Percentiles rank a stretch among this genome's conserved stretches.
These are phyloP conservation scores for Noccaea caerulescens DNA, from an alignment of 345 rosid genomes.

Conservation along the genomic window DNA sequence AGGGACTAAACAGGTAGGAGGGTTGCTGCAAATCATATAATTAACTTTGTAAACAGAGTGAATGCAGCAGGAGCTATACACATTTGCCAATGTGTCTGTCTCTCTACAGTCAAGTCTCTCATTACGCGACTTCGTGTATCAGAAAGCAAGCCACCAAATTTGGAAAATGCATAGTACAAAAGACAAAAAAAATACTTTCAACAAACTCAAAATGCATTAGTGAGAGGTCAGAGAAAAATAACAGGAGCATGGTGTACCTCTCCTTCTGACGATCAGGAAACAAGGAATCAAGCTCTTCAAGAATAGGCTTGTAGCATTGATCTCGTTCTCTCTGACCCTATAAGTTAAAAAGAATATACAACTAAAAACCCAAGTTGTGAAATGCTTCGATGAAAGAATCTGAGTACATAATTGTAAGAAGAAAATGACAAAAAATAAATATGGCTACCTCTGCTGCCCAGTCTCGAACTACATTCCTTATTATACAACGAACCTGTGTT, in stretches of 20 bases:
- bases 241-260: slow-evolving; percentile 48
- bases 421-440: background rate
- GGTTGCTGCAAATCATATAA: slow-evolving; percentile 48
- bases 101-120: slow-evolving; percentile 8
- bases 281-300: slow-evolving; percentile 81
- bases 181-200: slow-evolving; percentile 1
- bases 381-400: background rate
- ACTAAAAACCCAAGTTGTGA: slow-evolving; percentile 13
- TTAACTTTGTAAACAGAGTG: slow-evolving; percentile 31
- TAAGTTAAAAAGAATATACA: slow-evolving; percentile 14
- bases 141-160: slow-evolving; percentile 16
- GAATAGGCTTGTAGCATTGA: slow-evolving; percentile 91
- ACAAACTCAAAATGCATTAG: slow-evolving; percentile 8
- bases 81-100: background rate
- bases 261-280: slow-evolving; percentile 72
- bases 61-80: slow-evolving; percentile 13
- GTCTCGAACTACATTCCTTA: slow-evolving; percentile 95
- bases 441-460: slow-evolving; percentile 93
- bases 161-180: background rate
- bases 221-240: slow-evolving; percentile 17
- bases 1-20: slow-evolving; percentile 96
- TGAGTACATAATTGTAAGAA: slow-evolving; percentile 1
- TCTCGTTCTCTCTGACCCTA: slow-evolving; percentile 91
- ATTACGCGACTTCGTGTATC: background rate
- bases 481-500: slow-evolving; percentile 91